Evolutionary conservation across 2,329 filamentous ascomycete genomes (phyloP), one percentile per base, ranked within the genome.

Genomic region (Triangularia setosa): DNA sequence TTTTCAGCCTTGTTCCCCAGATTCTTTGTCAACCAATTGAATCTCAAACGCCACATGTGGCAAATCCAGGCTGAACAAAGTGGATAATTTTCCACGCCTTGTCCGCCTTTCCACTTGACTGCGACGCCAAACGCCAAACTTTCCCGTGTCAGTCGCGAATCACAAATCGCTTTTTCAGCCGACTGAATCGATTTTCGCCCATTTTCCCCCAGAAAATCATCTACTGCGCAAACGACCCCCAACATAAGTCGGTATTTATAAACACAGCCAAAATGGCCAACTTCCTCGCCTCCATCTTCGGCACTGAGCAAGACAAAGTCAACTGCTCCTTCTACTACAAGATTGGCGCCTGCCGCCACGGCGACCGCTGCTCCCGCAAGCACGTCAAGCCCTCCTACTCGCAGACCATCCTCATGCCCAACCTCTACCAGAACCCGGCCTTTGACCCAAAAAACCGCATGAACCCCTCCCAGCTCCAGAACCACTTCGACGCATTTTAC

Each of bases 261-360:
- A 53, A 11, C 48, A 18, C 25, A 21, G 7, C 48, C 44, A 65
- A 60, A 65, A 97, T 97, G 93, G 93, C 93, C 75, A 97, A 97
- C 84, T 98, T 97, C 78, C 91, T 99, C 78, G 95, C 95, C 74
- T 97, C 93, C 77, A 99, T 99, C 82, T 99, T 99, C 84, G 95
- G 95, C 75, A 99, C 95, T 28, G 95, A 99, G 85, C 95, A 98
- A 80, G 95, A 99, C 88, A 99, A 94, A 77, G 93, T 97, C 83
- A 97, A 98, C 86, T 97, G 95, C 87, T 95, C 91, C 64, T 99
- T 99, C 87, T 99, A 99, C 88, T 93, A 97, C 90, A 99, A 99
- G 84, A 99, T 99, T 79, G 95, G 95, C 77, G 95, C 95, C 62
- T 99, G 95, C 84, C 90, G 95, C 68, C 95, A 99, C 84, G 95